Base-by-base conservation (phyloP, 495 filamentous ascomycete species). In the Apiosordaria backusii region DNA sequence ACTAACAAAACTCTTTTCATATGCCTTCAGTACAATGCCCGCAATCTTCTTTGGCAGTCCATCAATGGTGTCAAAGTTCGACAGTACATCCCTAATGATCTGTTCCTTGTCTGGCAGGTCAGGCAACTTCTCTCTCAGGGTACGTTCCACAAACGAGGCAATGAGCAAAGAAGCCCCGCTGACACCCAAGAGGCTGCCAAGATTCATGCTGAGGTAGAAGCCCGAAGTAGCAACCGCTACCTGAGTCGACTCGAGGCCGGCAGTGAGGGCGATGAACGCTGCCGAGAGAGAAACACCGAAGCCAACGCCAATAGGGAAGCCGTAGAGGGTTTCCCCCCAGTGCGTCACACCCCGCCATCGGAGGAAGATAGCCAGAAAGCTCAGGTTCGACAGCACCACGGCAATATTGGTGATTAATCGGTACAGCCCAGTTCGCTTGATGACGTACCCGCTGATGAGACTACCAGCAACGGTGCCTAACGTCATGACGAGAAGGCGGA, bases 281-380 rank as follows among this genome's bases (percentile, higher is more conserved):
- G 67, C 64, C 10, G 67, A 69, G 6, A 69, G 22, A 1, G 67
- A 69, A 16, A 69, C 64, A 15, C 67, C 67, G 29, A 69, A 69
- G 3, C 60, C 64, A 24, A 69, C 15, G 7, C 67, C 67, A 29
- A 67, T 63, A 2, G 67, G 67, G 13, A 69, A 69, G 27, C 67
- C 67, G 13, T 67, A 69, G 2, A 63, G 25, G 1, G 67, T 69
- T 26, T 67, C 64, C 2, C 16, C 35, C 67, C 67, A 69, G 19
- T 23, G 22, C 0, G 64, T 68, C 2, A 29, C 6, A 2, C 61
- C 67, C 6, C 29, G n/a, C 67, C 67, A 69, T 4, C 67, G 26
- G 22, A 69, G 0, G 19, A 66, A 67, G 1, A 69, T 60, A 25
- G 64, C 60, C 16, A 61, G 15, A 50, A 67, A 69, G 57, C 64